phyloP scores from a whole-genome alignment of 176 grass and related monocot species.

The Luzula sylvatica region DNA sequence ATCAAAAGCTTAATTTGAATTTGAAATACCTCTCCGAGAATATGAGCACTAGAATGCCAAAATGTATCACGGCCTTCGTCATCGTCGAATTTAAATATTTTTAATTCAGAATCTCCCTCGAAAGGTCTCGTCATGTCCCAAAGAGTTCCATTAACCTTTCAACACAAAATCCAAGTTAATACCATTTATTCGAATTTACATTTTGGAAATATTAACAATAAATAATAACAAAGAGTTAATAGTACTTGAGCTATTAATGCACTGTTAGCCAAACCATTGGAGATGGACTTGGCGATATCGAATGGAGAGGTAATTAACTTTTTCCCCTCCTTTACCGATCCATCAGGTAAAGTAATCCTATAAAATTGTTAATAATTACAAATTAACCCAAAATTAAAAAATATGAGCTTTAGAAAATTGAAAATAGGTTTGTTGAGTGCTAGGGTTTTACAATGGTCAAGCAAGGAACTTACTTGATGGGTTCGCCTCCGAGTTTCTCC shows the following conservation, averaged over 20 bases:
- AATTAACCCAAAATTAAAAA: conserved; percentile 1
- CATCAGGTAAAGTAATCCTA: conserved; percentile 74
- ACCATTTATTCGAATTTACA: background rate
- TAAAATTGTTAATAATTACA: background rate
- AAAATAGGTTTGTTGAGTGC: background rate
- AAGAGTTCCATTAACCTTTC: conserved; percentile 56
- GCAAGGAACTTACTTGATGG: conserved; percentile 45
- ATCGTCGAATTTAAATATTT: conserved; percentile 87
- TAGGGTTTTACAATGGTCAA: background rate
- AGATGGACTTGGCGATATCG: conserved; percentile 83
- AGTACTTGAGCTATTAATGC: conserved; percentile 85
- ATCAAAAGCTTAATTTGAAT: background rate
- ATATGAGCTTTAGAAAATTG: background rate
- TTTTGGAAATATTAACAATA: background rate
- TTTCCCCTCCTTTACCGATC: conserved; percentile 61
- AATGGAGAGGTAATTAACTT: conserved; percentile 78
- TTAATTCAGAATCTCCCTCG: conserved; percentile 66
- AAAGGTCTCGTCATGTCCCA: conserved; percentile 95
- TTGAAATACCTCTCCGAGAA: conserved; percentile 73
- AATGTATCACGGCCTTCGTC: conserved; percentile 91
- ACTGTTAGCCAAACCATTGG: conserved; percentile 61
- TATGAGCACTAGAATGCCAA: conserved; percentile 99
- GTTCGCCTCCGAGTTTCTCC: conserved; percentile 46
- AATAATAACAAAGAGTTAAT: conserved; percentile 2
- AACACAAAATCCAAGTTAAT: background rate